These are phyloP conservation scores for Alternaria ventricosa DNA, from an alignment of 2,329 filamentous ascomycete species.

Conservation along the genomic window DNA sequence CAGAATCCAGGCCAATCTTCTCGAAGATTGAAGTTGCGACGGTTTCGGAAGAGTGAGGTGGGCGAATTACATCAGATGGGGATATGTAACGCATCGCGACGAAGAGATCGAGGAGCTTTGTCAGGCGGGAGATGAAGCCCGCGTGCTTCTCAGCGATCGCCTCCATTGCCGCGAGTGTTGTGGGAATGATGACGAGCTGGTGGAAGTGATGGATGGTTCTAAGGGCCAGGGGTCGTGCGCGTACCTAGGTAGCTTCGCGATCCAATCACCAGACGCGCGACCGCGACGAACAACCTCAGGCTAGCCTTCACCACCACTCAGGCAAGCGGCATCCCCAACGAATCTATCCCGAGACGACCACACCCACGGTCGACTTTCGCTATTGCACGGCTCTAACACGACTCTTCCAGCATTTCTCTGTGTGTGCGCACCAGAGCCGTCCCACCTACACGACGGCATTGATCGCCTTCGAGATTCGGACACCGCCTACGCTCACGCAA, in stretches of 20 bases:
- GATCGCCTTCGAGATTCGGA: background rate
- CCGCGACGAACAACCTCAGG: constrained; percentile 15
- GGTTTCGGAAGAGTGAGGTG: background rate
- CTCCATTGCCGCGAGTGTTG: background rate
- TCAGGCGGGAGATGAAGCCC: background rate
- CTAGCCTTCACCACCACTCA: constrained; percentile 4
- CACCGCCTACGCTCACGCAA: constrained; percentile 2
- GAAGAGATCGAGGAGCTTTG: background rate
- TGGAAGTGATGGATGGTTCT: background rate
- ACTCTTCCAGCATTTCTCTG: background rate
- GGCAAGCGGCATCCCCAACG: background rate
- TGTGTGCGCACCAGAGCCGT: background rate
- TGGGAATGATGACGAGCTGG: background rate
- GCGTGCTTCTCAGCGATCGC: background rate
- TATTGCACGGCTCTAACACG: background rate
- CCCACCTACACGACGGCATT: background rate
- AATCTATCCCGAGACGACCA: background rate
- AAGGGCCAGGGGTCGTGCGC: background rate
- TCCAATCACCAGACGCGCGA: constrained; percentile 25
- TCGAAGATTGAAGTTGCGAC: background rate
- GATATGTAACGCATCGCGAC: background rate
- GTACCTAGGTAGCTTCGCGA: constrained; percentile 9
- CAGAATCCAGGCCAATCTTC: background rate
- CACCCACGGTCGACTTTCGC: background rate
- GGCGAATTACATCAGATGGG: background rate